These are phyloP conservation scores for Skeletonema potamos DNA, from an alignment of 108 stramenopile genomes.

Conservation along the genomic window DNA sequence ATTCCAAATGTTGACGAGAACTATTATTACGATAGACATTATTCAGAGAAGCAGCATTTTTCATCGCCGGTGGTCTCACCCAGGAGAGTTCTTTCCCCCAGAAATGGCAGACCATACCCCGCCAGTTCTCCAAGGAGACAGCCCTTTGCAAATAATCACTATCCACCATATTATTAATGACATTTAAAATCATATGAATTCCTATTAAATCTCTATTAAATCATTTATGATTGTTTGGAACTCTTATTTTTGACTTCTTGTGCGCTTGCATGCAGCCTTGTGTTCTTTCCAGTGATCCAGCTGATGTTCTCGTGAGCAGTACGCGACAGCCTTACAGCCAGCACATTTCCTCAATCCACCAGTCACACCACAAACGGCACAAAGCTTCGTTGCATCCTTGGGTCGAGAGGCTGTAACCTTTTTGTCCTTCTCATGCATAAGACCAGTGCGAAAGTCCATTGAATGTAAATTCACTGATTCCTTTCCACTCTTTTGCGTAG, in stretches of 20 bases:
- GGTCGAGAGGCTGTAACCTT: background rate
- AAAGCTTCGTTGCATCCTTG: slow-evolving; percentile 2
- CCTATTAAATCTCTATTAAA: background rate
- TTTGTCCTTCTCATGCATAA: background rate
- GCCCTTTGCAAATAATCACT: too few relatives aligned
- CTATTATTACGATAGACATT: background rate
- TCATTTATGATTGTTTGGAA: too few relatives aligned
- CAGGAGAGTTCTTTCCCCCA: background rate
- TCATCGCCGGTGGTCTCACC: background rate
- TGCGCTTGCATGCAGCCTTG: background rate
- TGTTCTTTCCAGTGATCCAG: slow-evolving; percentile 16
- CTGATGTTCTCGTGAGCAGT: slow-evolving; percentile 7
- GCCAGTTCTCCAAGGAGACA: too few relatives aligned
- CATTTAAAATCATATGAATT: background rate
- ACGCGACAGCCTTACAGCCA: background rate
- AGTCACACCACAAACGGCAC: slow-evolving; percentile 23
- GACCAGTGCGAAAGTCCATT: background rate
- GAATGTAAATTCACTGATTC: background rate
- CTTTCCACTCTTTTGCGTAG: background rate
- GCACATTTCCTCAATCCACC: slow-evolving; percentile 3
- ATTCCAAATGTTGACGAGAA: background rate
- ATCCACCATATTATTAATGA: slow-evolving; percentile 1
- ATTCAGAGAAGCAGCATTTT: background rate
- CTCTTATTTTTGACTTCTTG: background rate
- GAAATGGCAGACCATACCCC: background rate